These are phyloP conservation scores for Phragmites australis DNA, from an alignment of 176 grass and related monocot genomes.

Conservation along the genomic window DNA sequence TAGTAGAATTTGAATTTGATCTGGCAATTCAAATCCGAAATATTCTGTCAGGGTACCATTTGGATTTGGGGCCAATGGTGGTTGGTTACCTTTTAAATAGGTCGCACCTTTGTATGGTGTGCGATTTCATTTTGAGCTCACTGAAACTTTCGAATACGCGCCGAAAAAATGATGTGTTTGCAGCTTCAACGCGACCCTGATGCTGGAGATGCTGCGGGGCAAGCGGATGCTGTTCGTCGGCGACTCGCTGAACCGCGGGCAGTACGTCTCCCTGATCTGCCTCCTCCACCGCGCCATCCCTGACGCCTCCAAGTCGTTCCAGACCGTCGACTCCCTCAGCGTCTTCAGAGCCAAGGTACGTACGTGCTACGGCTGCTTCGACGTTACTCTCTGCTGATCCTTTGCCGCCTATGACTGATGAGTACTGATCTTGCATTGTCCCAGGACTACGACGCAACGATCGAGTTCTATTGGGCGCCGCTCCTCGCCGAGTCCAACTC, in stretches of 20 bases:
- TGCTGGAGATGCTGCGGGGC: constrained; percentile 69
- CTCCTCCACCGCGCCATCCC: constrained; percentile 65
- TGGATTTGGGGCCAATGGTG: too few relatives aligned
- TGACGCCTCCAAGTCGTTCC: constrained; percentile 52
- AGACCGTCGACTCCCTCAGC: constrained; percentile 52
- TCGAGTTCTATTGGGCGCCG: constrained; percentile 76
- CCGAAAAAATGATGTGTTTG: neutral
- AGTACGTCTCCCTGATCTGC: constrained; percentile 62
- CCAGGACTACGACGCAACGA: constrained; percentile 62
- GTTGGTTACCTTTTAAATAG: neutral
- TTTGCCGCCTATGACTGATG: neutral
- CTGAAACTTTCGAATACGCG: neutral
- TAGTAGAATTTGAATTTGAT: neutral
- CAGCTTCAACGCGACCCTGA: constrained; percentile 68
- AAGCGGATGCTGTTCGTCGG: constrained; percentile 78
- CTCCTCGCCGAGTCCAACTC: constrained; percentile 67
- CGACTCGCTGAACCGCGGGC: constrained; percentile 61
- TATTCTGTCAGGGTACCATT: too few relatives aligned
- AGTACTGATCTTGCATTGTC: neutral
- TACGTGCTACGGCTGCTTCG: too few relatives aligned
- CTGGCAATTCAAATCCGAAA: neutral
- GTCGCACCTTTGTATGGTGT: neutral
- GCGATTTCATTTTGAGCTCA: neutral
- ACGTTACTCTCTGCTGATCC: neutral
- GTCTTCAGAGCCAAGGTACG: constrained; percentile 53